phyloP scores from a whole-genome alignment of 441 rosid species.

The Cnidoscolus chayamansa region DNA sequence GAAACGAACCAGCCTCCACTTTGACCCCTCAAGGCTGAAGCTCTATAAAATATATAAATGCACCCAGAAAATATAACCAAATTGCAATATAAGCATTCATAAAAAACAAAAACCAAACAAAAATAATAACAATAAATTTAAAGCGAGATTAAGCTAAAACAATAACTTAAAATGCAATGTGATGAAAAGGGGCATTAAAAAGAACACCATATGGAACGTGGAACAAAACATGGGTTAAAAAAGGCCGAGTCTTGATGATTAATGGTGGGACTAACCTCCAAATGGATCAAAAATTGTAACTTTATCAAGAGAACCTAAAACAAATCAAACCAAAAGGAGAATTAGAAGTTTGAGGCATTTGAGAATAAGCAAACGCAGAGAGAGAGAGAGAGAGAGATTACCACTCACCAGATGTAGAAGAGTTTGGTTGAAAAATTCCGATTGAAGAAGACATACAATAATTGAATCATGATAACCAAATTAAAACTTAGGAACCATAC shows the following conservation, averaged over 20 bases:
- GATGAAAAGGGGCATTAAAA: not conserved
- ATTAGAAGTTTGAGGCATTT: not conserved
- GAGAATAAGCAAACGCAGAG: not conserved
- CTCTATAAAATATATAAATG: not conserved
- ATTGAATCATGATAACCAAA: not conserved
- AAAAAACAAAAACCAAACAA: not conserved
- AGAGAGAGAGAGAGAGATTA: constrained; percentile 4
- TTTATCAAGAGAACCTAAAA: not conserved
- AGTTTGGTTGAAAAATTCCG: constrained; percentile 13
- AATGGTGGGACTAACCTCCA: not conserved
- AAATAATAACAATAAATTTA: no score
- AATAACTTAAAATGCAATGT: no score
- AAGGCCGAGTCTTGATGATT: not conserved
- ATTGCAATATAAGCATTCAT: constrained; percentile 1
- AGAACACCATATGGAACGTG: not conserved
- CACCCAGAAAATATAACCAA: constrained; percentile 3
- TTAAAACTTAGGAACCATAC: no score
- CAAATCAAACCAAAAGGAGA: not conserved
- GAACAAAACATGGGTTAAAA: not conserved
- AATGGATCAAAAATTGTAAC: not conserved
- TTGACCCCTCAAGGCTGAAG: not conserved
- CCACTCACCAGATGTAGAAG: not conserved
- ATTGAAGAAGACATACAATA: not conserved
- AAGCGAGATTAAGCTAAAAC: constrained; percentile 1
- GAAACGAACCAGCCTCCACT: constrained; percentile 4